Base-by-base conservation (phyloP, 106 monocot genomes). In the Dactylorhiza incarnata region DNA sequence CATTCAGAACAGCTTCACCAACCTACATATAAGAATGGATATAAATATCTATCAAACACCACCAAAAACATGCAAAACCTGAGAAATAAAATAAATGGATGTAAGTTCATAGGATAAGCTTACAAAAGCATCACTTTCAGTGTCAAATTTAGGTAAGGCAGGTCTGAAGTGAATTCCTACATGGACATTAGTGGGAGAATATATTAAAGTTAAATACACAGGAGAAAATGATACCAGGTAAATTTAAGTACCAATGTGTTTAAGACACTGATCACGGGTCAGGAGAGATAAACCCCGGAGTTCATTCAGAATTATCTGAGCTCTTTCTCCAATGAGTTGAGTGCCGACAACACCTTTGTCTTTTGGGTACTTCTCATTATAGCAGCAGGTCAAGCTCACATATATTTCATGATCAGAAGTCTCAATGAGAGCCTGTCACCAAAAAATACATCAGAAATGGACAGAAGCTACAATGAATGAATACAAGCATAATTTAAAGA, bases 271-370 rank as follows among this genome's bases (percentile, higher is more conserved):
- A 44, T 11, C 16, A 44, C 82, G 84, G 29, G 91, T 88, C 9
- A 80, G 86, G 81, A 94, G 86, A 46, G 90, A 89, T 53, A 91
- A 75, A 56, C 78, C 77, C 66, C 78, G 87, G 16, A 91, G 61
- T 83, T 99, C 97, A 67, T 99, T 89, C 49, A 99, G 82, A 86
- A 99, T 94, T 75, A 94, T 99, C 71, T 91, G 86, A 76, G 91
- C 87, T 78, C 97, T 91, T 86, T 97, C 96, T 67, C 90, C 84
- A 82, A 89, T 83, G 16, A 93, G 85, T 79, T 91, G 91, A 48
- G 90, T 91, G 47, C 89, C 89, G 78, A 99, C 91, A 79, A 83
- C 82, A 74, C 97, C 97, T 48, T 86, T 91, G 62, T 83, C 84
- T 68, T 78, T 85, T 74, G 79, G 66, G 72, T 86, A 85, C 55